Base-by-base conservation (phyloP, 768 basidiomycete species). In the Termitomyces sp. region DNA sequence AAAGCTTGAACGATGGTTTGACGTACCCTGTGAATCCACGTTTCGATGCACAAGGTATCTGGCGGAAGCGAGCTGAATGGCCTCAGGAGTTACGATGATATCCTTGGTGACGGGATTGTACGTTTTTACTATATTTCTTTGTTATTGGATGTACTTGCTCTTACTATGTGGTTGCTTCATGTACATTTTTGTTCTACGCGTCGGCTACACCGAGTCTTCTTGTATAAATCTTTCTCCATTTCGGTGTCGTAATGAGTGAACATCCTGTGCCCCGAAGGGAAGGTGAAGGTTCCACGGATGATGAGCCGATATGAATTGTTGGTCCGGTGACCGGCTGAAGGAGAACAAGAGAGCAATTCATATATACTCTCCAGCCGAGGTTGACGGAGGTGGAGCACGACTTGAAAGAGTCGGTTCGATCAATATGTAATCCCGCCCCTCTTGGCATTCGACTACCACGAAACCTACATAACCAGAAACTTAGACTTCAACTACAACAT, bases 31-130 rank as follows among this genome's bases (percentile, higher is more conserved):
- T 77, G 11, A 93, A 92, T 63, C 87, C 87, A 38, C 79, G 90
- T 15, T 91, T 90, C 66, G 85, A 87, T 64, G 60, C 64, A 1
- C 79, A 85, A 45, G 90, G 90, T 48, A 74, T 81, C 38, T 86
- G 85, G 84, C 70, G 77, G 52, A 75, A 77, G 63, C 77, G 90
- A 37, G 71, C 68, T 24, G 86, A 88, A 54, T 92, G 90, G 90
- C 88, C 89, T 0, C 66, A 65, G 52, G 81, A 79, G 54, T 66
- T 90, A 63, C 81, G 72, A 58, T 90, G 48, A 44, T 19, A 46
- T 40, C 11, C 15, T 32, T 28, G 15, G 22, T 5, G 30, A 46
- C 14, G 17, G 22, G n/a, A 42, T 22, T 22, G 42, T 49, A 45
- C 19, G 14, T 44, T 50, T 14, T n/a, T 22, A 43, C 44, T 21